Conservation (phyloP, 1,284 basidiomycete genomes). For the Fomitopsis schrenkii region DNA sequence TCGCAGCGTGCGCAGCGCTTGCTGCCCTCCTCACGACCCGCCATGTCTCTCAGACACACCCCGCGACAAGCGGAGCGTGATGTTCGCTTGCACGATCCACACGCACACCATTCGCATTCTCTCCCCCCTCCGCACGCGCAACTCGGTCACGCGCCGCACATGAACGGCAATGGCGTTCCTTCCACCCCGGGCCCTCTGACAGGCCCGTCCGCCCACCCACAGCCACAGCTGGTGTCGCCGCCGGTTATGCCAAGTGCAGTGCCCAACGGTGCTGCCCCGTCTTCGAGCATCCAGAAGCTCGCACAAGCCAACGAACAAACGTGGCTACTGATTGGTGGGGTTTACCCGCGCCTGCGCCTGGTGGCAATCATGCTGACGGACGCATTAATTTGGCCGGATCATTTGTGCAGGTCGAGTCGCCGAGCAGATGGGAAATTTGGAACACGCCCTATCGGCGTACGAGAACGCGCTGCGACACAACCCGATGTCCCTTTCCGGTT, state of each 20-base stretch:
- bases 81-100: constrained; percentile 58
- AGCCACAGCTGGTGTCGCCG: constrained; percentile 40
- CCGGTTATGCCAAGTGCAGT: constrained; percentile 38
- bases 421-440: constrained; percentile 88
- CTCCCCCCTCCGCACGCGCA: constrained; percentile 31
- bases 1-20: constrained; percentile 16
- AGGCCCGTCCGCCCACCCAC: constrained; percentile 31
- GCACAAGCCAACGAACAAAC: constrained; percentile 87
- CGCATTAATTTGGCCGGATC: constrained; percentile 13
- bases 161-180: constrained; percentile 46
- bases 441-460: constrained; percentile 86
- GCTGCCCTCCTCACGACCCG: constrained; percentile 20
- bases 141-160: constrained; percentile 38
- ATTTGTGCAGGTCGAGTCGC: constrained; percentile 71
- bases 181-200: constrained; percentile 41
- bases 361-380: constrained; percentile 17
- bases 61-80: constrained; percentile 59
- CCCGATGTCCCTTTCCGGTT: constrained; percentile 79
- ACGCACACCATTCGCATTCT: constrained; percentile 41
- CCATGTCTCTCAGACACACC: constrained; percentile 62
- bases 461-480: constrained; percentile 92
- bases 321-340: constrained; percentile 85
- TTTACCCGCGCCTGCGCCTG: constrained; percentile 9
- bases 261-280: constrained; percentile 39
- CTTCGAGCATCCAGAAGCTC: constrained; percentile 65